Evolutionary conservation across 1,284 basidiomycete genomes (phyloP), one percentile per base, ranked within the genome.

Genomic region (Agroathelia rolfsii): DNA sequence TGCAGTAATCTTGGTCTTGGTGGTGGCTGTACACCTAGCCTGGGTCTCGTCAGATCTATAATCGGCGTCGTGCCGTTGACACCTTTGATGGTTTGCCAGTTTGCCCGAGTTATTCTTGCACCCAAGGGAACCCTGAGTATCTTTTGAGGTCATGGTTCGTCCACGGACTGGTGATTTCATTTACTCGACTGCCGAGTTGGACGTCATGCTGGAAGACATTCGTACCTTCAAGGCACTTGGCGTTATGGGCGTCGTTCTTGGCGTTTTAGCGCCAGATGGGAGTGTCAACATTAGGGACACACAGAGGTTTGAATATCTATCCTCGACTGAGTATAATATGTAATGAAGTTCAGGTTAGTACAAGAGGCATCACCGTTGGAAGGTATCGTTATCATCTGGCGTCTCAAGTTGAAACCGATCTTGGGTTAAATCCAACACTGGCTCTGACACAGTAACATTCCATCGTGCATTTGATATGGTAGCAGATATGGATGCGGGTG

Each of bases 401-500:
- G 12, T 24, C 33, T 34, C 26, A 19, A 28, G 34, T 9, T 36
- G 32, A 15, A 26, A 30, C 25, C 20, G 13, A 15, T 26, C 26
- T 45, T 24, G 34, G 27, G 36, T 18, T 22, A 18, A 12, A n/a
- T n/a, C n/a, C n/a, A n/a, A 20, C 11, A 30, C 9, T 14, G 31
- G 33, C 24, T 21, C n/a, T 16, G 29, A 12, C 30, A 20, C 32
- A 85, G 84, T 85, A 20, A 85, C 80, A 42, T 88, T 88, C 49
- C 85, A 88, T 49, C 64, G 85, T 35, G 85, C 85, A 11, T 79
- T 87, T 45, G 85, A 88, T 49, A 75, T 87, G 74, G 69, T 72
- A 3, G 52, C 53, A 28, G 64, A 81, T 48, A 54, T 66, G 9
- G 50, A 57, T 29, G 58, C 69, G 60, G 73, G 81, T 72, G 37